phyloP scores from a whole-genome alignment of 208 protist genomes.

The Trichomonas vaginalis region DNA sequence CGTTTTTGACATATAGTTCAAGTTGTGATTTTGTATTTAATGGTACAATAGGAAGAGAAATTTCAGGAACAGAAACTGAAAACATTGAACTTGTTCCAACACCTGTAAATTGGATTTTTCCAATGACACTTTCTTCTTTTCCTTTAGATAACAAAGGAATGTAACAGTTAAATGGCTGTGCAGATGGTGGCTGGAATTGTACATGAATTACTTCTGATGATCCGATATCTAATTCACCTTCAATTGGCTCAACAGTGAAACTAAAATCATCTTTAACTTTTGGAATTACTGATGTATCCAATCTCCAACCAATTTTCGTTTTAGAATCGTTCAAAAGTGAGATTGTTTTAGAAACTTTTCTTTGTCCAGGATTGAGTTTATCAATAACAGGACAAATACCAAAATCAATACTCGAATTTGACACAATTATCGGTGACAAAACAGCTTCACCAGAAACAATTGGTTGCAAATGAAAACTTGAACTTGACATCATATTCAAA shows the following conservation, averaged over 20 bases:
- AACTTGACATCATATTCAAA: background rate
- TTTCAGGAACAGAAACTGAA: background rate
- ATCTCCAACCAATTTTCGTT: background rate
- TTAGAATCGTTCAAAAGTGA: background rate
- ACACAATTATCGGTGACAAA: background rate
- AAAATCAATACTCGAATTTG: background rate
- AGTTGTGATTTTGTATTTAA: background rate
- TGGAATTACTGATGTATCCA: background rate
- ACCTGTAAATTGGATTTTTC: background rate
- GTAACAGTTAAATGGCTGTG: background rate
- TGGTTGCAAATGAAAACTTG: background rate
- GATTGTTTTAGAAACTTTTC: background rate
- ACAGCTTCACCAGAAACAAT: background rate
- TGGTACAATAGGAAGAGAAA: background rate
- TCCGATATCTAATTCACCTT: background rate
- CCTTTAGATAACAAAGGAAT: background rate
- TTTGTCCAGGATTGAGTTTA: background rate
- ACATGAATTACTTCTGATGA: background rate
- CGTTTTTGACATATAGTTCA: background rate
- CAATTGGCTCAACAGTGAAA: background rate
- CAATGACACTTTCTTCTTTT: background rate
- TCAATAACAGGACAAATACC: background rate
- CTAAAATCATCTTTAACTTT: background rate
- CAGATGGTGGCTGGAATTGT: background rate
- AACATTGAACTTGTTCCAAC: background rate